These are phyloP conservation scores for Clavulina sp. DNA, from an alignment of 768 basidiomycete species.

Conservation along the genomic window DNA sequence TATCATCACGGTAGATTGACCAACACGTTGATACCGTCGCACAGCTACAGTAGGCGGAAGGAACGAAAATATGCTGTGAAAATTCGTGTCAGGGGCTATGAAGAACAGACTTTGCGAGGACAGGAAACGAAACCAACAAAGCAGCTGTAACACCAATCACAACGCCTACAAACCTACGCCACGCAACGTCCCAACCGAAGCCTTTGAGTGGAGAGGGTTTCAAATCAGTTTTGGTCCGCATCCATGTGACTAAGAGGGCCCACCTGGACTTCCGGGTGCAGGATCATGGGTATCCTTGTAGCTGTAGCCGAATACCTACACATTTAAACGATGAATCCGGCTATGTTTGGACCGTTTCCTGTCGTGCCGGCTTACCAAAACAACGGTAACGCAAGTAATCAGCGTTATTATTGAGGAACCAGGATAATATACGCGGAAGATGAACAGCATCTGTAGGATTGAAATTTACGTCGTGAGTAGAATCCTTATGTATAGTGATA, in stretches of 20 bases:
- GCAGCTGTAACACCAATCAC: constrained; percentile 56
- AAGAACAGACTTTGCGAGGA: too few species aligned
- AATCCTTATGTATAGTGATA: too few species aligned
- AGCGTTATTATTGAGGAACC: constrained; percentile 39
- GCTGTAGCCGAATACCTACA: constrained; percentile 54
- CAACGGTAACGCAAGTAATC: constrained; percentile 45
- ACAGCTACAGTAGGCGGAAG: constrained; percentile 62
- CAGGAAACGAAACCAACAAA: constrained; percentile 32
- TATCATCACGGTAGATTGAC: constrained; percentile 46
- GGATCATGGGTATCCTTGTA: constrained; percentile 41
- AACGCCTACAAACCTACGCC: constrained; percentile 58
- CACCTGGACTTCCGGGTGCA: constrained; percentile 30
- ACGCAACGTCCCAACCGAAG: constrained; percentile 49
- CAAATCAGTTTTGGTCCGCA: background rate
- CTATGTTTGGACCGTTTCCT: too few species aligned
- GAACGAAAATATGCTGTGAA: constrained; percentile 43
- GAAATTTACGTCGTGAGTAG: too few species aligned
- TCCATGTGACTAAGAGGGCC: background rate
- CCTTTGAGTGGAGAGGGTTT: constrained; percentile 12
- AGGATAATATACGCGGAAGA: constrained; percentile 61
- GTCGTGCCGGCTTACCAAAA: constrained; percentile 30
- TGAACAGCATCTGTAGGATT: constrained; percentile 49
- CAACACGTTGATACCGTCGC: constrained; percentile 50
- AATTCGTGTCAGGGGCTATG: constrained; percentile 4
- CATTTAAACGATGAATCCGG: background rate